Base-by-base conservation (phyloP, 169 alveolate species). In the Plasmodium sp. region DNA sequence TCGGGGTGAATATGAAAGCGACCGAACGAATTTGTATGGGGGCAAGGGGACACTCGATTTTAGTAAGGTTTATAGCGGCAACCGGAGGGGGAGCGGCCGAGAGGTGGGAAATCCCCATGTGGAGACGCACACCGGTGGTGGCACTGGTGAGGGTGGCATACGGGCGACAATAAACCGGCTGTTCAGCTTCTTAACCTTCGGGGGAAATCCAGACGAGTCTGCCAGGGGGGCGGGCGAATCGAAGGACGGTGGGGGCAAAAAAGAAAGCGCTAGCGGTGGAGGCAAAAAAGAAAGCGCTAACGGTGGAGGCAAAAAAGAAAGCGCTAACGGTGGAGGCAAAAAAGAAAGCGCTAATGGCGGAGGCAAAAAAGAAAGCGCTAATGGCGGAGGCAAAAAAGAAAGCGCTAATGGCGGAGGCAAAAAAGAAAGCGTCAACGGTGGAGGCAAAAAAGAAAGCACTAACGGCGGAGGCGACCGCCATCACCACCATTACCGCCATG, bases 21-120 rank as follows among this genome's bases (percentile, higher is more conserved):
- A 67, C n/a, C 9, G 18, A 10, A 43, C 43, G 7, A 41, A 71
- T 58, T 58, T 86, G 34, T 86, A 86, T 56, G 81, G 18, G 45
- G 93, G 93, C 5, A 16, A 16, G n/a, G 93, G 93, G 1, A 86
- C 86, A n/a, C 67, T 86, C 41, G 72, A 86, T 86, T 86, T 51
- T 77, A 27, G 80, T 36, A 86, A 75, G 5, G 33, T 33, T 27
- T 86, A 77, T 18, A 12, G 36, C 2, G 14, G 67, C 16, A 58
- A 27, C 27, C 34, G 45, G 43, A 16, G 14, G 45, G 31, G 67
- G 2, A 56, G 10, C 4, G 48, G 51, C 22, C 2, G 14, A 73
- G 18, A 74, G 10, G 14, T 27, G 18, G 45, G 31, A 45, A 34
- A 9, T n/a, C 5, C 74, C 83, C 22, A 67, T 16, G 43, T 54